These are phyloP conservation scores for Phanerodontia chrysosporium DNA, from an alignment of 768 basidiomycete species.

Conservation along the genomic window DNA sequence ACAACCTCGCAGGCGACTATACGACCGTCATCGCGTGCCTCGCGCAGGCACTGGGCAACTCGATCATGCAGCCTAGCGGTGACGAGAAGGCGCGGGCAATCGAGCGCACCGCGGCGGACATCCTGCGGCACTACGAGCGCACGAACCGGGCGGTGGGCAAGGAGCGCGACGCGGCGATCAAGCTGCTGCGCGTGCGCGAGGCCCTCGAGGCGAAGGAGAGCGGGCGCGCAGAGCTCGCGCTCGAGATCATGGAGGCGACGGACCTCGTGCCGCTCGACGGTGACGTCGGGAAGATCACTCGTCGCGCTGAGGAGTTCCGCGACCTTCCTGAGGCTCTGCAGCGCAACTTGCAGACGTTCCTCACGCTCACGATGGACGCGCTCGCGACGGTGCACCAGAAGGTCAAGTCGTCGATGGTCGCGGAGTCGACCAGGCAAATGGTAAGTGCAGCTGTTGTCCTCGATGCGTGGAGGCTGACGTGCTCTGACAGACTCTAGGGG, in stretches of 20 bases:
- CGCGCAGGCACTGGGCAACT: conserved; percentile 81
- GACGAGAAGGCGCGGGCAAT: conserved; percentile 62
- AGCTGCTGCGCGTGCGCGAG: conserved; percentile 75
- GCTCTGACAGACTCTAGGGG: conserved; percentile 51
- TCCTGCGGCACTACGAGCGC: conserved; percentile 75
- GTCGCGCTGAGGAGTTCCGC: conserved; percentile 85
- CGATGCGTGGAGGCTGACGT: neutral
- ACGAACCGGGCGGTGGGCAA: conserved; percentile 69
- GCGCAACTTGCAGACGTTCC: conserved; percentile 83
- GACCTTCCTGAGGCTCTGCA: conserved; percentile 83
- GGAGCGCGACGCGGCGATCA: conserved; percentile 69
- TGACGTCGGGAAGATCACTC: conserved; percentile 81
- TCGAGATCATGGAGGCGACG: conserved; percentile 88
- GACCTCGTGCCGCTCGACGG: conserved; percentile 83
- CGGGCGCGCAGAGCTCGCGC: conserved; percentile 68
- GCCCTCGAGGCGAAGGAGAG: conserved; percentile 73
- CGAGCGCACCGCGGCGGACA: conserved; percentile 73
- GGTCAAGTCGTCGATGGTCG: conserved; percentile 63
- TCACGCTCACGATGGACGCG: conserved; percentile 90
- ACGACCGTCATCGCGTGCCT: conserved; percentile 83
- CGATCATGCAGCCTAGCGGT: conserved; percentile 57
- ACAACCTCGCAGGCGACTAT: conserved; percentile 92
- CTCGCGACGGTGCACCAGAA: conserved; percentile 79
- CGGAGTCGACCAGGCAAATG: conserved; percentile 75
- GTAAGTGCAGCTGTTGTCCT: conserved; percentile 33